Percentiles rank a stretch among this genome's conserved stretches.
These are phyloP conservation scores for Penicillium nucicola DNA, from an alignment of 495 filamentous ascomycete genomes.

Conservation along the genomic window DNA sequence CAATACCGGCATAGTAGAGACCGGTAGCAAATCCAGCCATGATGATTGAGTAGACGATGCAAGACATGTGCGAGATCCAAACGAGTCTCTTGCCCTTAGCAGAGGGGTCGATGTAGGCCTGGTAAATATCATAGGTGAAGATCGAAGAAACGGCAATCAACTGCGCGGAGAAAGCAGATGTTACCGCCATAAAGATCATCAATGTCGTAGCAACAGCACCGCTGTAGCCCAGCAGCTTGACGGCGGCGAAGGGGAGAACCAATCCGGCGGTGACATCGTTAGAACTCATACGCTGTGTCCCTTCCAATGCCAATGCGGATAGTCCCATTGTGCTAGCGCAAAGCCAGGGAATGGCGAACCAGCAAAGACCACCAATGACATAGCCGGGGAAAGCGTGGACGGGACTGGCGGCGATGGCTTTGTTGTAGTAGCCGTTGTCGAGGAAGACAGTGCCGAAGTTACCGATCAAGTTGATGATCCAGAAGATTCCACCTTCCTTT, in stretches of 20 bases:
- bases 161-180: conserved; percentile 83
- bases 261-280: conserved; percentile 82
- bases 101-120: conserved; percentile 52
- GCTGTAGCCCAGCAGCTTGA: conserved; percentile 84
- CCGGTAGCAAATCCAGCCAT: conserved; percentile 86
- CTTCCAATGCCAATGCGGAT: conserved; percentile 80
- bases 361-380: conserved; percentile 82
- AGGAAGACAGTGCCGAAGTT: conserved; percentile 67
- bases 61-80: conserved; percentile 76
- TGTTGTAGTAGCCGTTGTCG: conserved; percentile 87
- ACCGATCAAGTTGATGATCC: conserved; percentile 90
- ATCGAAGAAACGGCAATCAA: conserved; percentile 92
- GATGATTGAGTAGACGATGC: conserved; percentile 71
- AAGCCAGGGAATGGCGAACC: conserved; percentile 97
- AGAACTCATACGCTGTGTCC: conserved; percentile 64
- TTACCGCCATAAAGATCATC: conserved; percentile 96
- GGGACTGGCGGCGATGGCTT: conserved; percentile 88
- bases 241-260: conserved; percentile 83
- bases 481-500: conserved; percentile 87
- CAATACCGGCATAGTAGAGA: conserved; percentile 67
- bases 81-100: conserved; percentile 78
- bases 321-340: conserved; percentile 91
- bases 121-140: conserved; percentile 90
- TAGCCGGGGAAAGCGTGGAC: conserved; percentile 91
- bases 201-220: conserved; percentile 81